A percentile compares a stretch with the other conserved stretches of the same genome.
These are phyloP conservation scores for Pistacia vera DNA, from an alignment of 345 rosid species.

Conservation along the genomic window DNA sequence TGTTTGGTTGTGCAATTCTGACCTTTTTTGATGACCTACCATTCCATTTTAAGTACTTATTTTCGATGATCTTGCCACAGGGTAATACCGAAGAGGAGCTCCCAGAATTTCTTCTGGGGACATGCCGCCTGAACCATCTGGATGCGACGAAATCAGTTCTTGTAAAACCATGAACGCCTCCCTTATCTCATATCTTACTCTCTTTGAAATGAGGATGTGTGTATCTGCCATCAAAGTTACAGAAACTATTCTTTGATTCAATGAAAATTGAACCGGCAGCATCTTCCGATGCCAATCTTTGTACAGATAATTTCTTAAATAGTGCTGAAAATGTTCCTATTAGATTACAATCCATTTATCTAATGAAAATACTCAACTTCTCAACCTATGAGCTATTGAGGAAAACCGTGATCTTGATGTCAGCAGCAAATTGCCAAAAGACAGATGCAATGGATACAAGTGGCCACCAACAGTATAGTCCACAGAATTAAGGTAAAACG, in stretches of 20 bases:
- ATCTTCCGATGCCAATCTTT: constrained; percentile 14
- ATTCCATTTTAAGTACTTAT: neutral
- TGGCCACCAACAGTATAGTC: too few species aligned
- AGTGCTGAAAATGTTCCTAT: neutral
- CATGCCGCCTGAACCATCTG: constrained; percentile 85
- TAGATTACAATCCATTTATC: neutral
- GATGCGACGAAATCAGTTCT: constrained; percentile 69
- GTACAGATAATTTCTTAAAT: constrained; percentile 24
- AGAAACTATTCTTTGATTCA: constrained; percentile 36
- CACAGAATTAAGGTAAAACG: neutral
- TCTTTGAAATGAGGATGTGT: neutral
- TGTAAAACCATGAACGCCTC: constrained; percentile 34
- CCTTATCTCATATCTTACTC: neutral
- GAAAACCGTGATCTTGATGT: neutral
- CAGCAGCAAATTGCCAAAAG: neutral
- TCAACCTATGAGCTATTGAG: neutral
- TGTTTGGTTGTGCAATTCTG: neutral
- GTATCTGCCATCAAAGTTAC: neutral
- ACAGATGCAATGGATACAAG: neutral
- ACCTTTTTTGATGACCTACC: neutral
- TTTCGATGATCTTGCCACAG: constrained; percentile 32
- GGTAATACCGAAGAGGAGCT: constrained; percentile 90
- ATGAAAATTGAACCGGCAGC: constrained; percentile 21
- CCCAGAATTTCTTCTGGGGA: constrained; percentile 89
- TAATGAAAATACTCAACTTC: neutral